Conservation (phyloP, 495 filamentous ascomycete genomes). For the Articulospora tetracladia region DNA sequence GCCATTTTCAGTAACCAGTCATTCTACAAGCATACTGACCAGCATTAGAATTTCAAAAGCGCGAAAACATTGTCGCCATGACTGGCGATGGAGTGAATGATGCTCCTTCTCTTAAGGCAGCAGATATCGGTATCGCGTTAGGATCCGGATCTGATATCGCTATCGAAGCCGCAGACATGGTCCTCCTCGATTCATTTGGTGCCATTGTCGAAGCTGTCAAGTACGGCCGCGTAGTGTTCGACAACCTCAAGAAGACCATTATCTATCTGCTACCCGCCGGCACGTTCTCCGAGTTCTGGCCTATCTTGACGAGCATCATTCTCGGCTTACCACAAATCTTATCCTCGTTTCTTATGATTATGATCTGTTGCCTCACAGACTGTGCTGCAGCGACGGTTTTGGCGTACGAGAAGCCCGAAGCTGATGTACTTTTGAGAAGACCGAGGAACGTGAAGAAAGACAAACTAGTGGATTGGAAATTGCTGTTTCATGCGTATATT, state of each 20-base stretch:
- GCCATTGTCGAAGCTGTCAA: constrained; percentile 64
- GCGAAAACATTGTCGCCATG: constrained; percentile 42
- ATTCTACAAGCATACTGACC: not conserved
- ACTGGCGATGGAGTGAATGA: constrained; percentile 60
- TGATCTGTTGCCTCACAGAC: constrained; percentile 68
- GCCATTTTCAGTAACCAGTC: no score
- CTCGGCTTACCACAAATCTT: constrained; percentile 67
- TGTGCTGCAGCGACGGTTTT: constrained; percentile 60
- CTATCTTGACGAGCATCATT: constrained; percentile 61
- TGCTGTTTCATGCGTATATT: constrained; percentile 60
- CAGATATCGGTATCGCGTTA: constrained; percentile 51
- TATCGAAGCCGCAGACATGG: constrained; percentile 68
- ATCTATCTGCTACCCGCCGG: constrained; percentile 58
- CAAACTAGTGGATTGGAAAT: constrained; percentile 60
- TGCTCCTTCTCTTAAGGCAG: constrained; percentile 51
- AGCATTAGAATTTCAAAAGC: constrained; percentile 50
- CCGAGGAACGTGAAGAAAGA: constrained; percentile 59
- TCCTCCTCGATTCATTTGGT: constrained; percentile 62
- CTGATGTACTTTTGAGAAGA: constrained; percentile 57
- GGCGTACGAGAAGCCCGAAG: constrained; percentile 69
- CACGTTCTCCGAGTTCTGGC: constrained; percentile 68
- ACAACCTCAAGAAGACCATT: constrained; percentile 55
- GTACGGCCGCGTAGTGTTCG: constrained; percentile 54
- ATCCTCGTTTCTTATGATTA: constrained; percentile 67
- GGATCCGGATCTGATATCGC: constrained; percentile 54